Conservation (phyloP, 2,329 filamentous ascomycete genomes). For the Sarocladium strictum region DNA sequence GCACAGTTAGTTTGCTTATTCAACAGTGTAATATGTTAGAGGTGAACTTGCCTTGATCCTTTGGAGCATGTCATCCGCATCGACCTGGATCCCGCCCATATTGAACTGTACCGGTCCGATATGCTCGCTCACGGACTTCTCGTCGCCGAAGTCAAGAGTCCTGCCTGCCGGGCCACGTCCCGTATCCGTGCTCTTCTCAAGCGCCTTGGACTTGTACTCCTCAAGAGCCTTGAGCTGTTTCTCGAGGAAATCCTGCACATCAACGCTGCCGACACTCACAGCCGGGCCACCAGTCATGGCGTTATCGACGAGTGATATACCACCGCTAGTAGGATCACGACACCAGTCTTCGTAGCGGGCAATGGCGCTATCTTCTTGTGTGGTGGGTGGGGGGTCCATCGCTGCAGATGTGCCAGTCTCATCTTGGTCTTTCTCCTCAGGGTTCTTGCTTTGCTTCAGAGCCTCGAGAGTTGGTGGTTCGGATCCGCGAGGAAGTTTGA, state of each 20-base stretch:
- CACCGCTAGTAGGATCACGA: conserved; percentile 63
- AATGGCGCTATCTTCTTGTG: conserved; percentile 48
- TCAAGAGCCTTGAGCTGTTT: conserved; percentile 74
- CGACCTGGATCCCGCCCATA: conserved; percentile 94
- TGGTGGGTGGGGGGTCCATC: background rate
- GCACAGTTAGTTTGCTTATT: background rate
- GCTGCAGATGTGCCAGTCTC: conserved; percentile 12
- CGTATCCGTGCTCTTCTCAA: conserved; percentile 31
- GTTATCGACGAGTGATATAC: conserved; percentile 34
- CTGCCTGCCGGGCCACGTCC: background rate
- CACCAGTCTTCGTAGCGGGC: conserved; percentile 74
- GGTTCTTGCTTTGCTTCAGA: conserved; percentile 17
- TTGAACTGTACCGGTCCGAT: conserved; percentile 97
- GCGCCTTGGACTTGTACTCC: conserved; percentile 47
- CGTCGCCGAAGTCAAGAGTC: conserved; percentile 24
- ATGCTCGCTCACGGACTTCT: conserved; percentile 61
- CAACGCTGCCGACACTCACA: conserved; percentile 37
- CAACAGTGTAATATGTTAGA: too few relatives aligned
- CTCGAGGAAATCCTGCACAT: conserved; percentile 72
- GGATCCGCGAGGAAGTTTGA: conserved; percentile 49
- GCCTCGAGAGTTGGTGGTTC: conserved; percentile 16
- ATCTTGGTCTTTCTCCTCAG: conserved; percentile 17
- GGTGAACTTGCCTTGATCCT: conserved; percentile 61
- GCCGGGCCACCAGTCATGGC: conserved; percentile 30
- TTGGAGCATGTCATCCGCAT: conserved; percentile 89